A percentile compares a stretch with the other conserved stretches of the same genome.
Conservation (phyloP, 306 rosid species). For the Quercus mongolica region DNA sequence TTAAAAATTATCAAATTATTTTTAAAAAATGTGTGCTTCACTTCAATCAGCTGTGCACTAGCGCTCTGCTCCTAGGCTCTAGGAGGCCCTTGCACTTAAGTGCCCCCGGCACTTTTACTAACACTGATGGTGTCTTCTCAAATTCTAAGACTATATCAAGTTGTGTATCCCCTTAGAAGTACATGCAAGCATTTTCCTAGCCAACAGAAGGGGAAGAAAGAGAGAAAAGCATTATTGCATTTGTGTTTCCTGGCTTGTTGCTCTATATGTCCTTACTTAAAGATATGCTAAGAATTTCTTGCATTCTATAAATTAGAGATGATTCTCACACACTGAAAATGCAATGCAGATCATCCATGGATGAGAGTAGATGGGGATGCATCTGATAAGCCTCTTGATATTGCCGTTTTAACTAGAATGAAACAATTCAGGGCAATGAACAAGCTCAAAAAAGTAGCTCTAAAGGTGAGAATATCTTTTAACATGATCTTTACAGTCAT, state of each 20-base stretch:
- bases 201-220: background rate
- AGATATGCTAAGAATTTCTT: conserved; percentile 1
- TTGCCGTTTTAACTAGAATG: conserved; percentile 88
- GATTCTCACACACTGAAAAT: conserved; percentile 6
- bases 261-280: background rate
- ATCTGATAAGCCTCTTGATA: conserved; percentile 92
- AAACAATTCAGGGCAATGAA: conserved; percentile 98
- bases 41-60: too few species aligned
- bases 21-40: too few species aligned
- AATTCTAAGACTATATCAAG: background rate
- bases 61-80: too few species aligned
- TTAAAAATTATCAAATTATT: too few species aligned
- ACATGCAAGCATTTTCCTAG: background rate
- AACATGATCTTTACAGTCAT: background rate
- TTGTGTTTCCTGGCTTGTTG: background rate
- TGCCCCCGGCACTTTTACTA: too few species aligned
- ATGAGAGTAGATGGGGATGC: conserved; percentile 93
- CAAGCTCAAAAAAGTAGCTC: conserved; percentile 93
- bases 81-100: too few species aligned
- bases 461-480: conserved; percentile 54
- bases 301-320: conserved; percentile 1
- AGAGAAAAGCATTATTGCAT: background rate
- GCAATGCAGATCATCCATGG: conserved; percentile 91
- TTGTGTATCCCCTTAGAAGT: background rate
- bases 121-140: background rate